phyloP scores from a whole-genome alignment of 1,284 basidiomycete genomes.

The Thecaphora thlaspeos region DNA sequence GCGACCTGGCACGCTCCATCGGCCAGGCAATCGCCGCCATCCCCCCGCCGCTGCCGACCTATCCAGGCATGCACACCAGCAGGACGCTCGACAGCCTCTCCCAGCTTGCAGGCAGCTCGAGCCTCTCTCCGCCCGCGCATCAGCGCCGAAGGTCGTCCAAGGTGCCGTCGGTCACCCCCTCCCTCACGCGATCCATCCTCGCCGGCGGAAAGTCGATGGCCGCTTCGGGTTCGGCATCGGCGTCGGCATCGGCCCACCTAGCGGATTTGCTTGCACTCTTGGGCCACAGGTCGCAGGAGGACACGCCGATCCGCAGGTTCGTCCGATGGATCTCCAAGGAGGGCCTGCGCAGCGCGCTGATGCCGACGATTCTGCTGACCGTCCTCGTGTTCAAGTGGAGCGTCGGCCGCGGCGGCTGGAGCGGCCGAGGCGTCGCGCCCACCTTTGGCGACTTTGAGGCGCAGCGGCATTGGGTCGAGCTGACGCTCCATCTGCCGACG shows the following conservation, averaged over 20 bases:
- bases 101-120: background rate
- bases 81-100: too few relatives aligned
- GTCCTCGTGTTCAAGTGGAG: slow-evolving; percentile 35
- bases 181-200: slow-evolving; percentile 6
- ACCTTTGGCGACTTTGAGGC: slow-evolving; percentile 91
- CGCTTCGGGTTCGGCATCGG: too few relatives aligned
- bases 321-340: slow-evolving; percentile 46
- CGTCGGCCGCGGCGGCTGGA: slow-evolving; percentile 43
- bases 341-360: slow-evolving; percentile 18
- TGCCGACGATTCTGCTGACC: slow-evolving; percentile 14
- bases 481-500: slow-evolving; percentile 73
- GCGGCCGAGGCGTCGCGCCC: slow-evolving; percentile 71
- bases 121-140: background rate
- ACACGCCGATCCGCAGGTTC: slow-evolving; percentile 42
- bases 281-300: slow-evolving; percentile 19
- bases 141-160: slow-evolving; percentile 1
- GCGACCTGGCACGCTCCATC: background rate
- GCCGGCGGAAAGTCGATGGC: slow-evolving; percentile 3
- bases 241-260: slow-evolving; percentile 11
- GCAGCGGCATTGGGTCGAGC: slow-evolving; percentile 90
- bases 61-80: slow-evolving; percentile 7
- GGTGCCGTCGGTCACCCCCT: slow-evolving; percentile 11
- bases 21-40: slow-evolving; percentile 4
- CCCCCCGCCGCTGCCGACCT: slow-evolving; percentile 13
- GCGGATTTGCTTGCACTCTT: slow-evolving; percentile 19